Evolutionary conservation across 371 early-diverging fungal genomes (phyloP), one percentile per base, ranked within the genome.

Genomic region (Mortierella sp.): DNA sequence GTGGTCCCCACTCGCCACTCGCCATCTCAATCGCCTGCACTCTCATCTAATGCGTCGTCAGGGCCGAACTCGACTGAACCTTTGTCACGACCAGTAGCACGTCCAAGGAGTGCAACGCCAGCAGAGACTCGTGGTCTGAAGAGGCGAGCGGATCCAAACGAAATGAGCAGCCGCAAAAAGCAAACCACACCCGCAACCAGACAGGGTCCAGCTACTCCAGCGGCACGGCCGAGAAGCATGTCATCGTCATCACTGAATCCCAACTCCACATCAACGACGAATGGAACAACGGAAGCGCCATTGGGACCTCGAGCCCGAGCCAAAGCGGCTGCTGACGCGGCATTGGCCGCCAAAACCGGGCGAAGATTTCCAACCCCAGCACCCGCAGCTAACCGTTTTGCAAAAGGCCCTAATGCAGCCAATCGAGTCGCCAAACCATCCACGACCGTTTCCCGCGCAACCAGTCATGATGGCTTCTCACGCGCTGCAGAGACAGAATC

Each of bases 301-400:
- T 23, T 73, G 19, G 74, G 74, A 13, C 74, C 74, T 6, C 64
- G 78, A 14, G 78, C 78, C 0, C 46, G 78, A 56, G 78, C 78
- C 10, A 76, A 76, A 34, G 78, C 78, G 8, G 78, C 78, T 10
- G 58, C 78, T 0, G 78, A 76, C 21, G 78, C 78, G 2, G 71
- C 71, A 1, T 10, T 76, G 39, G 69, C 69, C 0, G 19, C 61
- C 27, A 68, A 74, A 10, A 10, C 47, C 27, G 59, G 65, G 12
- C 64, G 61, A 18, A 54, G 38, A 24, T 31, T n/a, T 5, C 24
- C 56, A 8, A 61, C 58, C 1, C 69, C 64, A 3, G 43, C 19
- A 4, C 10, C 63, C 4, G 4, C 10, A 10, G 10, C 34, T 7
- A 34, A 34, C 34, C 34, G 34, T 19, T 19, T 64, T 4, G 27